Base-by-base conservation (phyloP, 306 rosid genomes). In the Mimosa pudica region DNA sequence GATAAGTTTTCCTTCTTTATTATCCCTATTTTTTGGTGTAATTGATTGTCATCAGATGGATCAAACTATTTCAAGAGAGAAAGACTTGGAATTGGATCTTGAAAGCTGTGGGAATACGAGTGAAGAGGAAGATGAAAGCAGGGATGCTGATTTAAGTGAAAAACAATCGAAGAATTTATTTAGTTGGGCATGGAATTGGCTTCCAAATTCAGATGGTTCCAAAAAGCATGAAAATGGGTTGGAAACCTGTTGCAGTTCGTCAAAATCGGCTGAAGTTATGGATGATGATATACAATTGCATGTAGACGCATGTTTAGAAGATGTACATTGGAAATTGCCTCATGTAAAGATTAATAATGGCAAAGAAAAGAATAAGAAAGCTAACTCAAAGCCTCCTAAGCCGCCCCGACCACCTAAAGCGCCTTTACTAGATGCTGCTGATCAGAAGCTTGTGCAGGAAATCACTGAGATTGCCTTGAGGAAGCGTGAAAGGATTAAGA, bases 351-450 rank as follows among this genome's bases (percentile, higher is more conserved):
- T 18, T 70, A 55, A 57, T 7, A 47, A 47, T 42, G 64, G 10
- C 38, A 89, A 78, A 52, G 80, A 79, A 69, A 85, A 75, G 75
- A 70, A 6, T 49, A 89, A 63, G 75, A 81, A 71, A 47, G 60
- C 38, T 3, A 81, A 79, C 80, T 79, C 88, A 17, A 92, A 86
- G 90, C 82, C 93, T 79, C 67, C 84, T 67, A 92, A 84, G 74
- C 96, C 96, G 10, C 97, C 96, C 10, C 79, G 89, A 67, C 96
- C 97, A 76, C 96, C 96, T 1, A 85, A 69, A 66, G 96, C 91
- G 57, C 94, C 97, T 18, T 85, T 82, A 30, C 63, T 93, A 66
- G 90, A 89, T 85, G 91, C 90, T 12, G 92, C 87, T 77, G 94
- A 93, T 81, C 82, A 80, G 77, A 88, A 81, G 84, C 84, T 82